phyloP scores from a whole-genome alignment of 2,329 filamentous ascomycete genomes.

The Chaetomium strumarium region DNA sequence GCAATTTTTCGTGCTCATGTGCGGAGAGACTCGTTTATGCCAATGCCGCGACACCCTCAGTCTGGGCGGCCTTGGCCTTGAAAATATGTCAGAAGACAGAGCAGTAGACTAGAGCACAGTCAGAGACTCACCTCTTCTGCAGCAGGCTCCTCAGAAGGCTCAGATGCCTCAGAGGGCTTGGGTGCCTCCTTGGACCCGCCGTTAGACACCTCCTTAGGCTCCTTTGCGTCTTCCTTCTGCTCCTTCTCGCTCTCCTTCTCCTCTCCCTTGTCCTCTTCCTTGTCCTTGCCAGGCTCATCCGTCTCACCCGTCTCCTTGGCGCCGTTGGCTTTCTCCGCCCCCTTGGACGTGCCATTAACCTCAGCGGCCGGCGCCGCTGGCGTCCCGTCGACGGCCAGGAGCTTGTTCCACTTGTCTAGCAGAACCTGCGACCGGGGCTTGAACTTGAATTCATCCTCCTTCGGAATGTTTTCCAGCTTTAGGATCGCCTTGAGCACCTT shows the following conservation, averaged over 20 bases:
- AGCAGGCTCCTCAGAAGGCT: constrained; percentile 28
- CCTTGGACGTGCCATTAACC: constrained; percentile 41
- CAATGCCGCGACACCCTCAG: constrained; percentile 34
- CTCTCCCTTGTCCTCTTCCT: constrained; percentile 31
- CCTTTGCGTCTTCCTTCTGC: too few relatives aligned
- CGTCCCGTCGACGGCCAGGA: constrained; percentile 57
- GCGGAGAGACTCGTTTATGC: constrained; percentile 25
- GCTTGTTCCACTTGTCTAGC: constrained; percentile 83
- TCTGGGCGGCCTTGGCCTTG: constrained; percentile 25
- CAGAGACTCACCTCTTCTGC: constrained; percentile 32
- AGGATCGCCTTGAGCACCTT: constrained; percentile 95
- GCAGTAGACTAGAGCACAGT: background rate
- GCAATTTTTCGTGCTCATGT: background rate
- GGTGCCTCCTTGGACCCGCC: constrained; percentile 32
- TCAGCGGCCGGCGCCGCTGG: constrained; percentile 29
- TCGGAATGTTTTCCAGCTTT: constrained; percentile 78
- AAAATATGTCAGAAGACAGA: constrained; percentile 1
- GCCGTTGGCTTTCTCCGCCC: constrained; percentile 34
- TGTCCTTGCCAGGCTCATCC: constrained; percentile 32
- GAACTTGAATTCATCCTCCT: constrained; percentile 85
- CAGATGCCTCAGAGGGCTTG: constrained; percentile 26
- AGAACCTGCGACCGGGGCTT: constrained; percentile 74
- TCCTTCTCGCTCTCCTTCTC: too few relatives aligned
- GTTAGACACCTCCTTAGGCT: constrained; percentile 30
- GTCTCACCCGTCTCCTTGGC: constrained; percentile 35